These are phyloP conservation scores for Microdochium trichocladiopsis DNA, from an alignment of 2,329 filamentous ascomycete genomes.

Conservation along the genomic window DNA sequence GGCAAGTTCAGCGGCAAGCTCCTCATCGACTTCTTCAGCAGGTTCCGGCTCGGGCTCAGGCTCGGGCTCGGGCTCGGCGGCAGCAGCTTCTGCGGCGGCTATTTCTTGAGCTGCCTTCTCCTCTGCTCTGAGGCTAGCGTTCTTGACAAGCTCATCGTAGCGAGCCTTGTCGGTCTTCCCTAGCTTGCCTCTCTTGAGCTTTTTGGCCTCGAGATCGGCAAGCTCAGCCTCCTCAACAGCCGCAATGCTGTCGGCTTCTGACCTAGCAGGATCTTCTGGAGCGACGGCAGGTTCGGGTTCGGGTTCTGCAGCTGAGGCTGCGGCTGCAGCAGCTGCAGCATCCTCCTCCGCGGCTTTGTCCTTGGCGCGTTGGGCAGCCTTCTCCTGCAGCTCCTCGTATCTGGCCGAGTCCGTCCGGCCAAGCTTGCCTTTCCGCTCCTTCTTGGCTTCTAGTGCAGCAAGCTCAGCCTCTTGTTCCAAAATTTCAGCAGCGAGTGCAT, in stretches of 20 bases:
- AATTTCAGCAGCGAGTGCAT: slow-evolving; percentile 11
- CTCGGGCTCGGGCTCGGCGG: neutral
- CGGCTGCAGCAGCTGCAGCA: slow-evolving; percentile 3
- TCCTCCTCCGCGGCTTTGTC: slow-evolving; percentile 5
- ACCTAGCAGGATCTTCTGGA: slow-evolving; percentile 1
- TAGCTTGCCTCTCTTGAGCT: neutral
- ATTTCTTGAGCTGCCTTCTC: slow-evolving; percentile 2
- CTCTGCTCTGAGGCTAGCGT: neutral
- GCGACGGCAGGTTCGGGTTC: slow-evolving; percentile 1
- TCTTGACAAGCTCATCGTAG: neutral
- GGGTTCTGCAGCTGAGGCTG: slow-evolving; percentile 5
- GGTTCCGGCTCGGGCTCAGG: neutral
- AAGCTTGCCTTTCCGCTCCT: slow-evolving; percentile 28
- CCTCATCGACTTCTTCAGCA: neutral
- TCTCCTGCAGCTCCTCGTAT: slow-evolving; percentile 12
- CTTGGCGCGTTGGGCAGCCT: slow-evolving; percentile 8
- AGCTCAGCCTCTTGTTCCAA: slow-evolving; percentile 15
- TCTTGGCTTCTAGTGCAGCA: slow-evolving; percentile 17
- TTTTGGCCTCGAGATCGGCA: neutral
- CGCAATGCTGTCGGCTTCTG: neutral
- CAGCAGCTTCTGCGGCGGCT: slow-evolving; percentile 7
- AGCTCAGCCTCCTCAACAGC: neutral
- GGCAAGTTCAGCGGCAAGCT: neutral
- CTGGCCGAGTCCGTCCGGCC: slow-evolving; percentile 23
- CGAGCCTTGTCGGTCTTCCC: neutral